Conservation (phyloP, 1,139 yeast species). For the Saccharomycopsis crataegensis region DNA sequence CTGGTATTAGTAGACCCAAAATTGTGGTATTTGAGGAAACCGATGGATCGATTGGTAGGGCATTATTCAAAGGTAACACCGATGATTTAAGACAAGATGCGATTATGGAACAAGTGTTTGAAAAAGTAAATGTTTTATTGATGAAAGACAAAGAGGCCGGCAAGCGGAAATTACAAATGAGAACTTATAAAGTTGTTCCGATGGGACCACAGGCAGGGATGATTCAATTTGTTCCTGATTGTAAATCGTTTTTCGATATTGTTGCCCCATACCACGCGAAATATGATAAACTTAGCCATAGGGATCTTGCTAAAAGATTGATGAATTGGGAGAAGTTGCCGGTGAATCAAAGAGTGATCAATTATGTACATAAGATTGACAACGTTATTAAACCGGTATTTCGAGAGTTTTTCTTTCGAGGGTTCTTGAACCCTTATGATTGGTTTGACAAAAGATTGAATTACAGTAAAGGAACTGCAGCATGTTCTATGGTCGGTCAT, state of each 20-base stretch:
- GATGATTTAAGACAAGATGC: conserved; percentile 95
- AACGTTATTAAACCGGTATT: conserved; percentile 54
- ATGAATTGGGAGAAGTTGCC: conserved; percentile 34
- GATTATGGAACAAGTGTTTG: conserved; percentile 95
- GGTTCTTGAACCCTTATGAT: conserved; percentile 54
- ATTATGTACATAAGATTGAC: conserved; percentile 42
- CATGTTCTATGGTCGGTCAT: conserved; percentile 80
- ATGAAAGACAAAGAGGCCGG: conserved; percentile 48
- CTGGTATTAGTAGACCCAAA: conserved; percentile 86
- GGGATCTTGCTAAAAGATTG: conserved; percentile 62
- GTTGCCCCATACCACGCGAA: conserved; percentile 49
- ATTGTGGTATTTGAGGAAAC: conserved; percentile 49
- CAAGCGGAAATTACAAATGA: conserved; percentile 47
- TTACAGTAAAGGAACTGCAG: conserved; percentile 77
- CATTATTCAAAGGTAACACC: conserved; percentile 73
- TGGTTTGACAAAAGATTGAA: conserved; percentile 66
- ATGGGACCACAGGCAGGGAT: conserved; percentile 83
- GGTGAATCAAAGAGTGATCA: conserved; percentile 39
- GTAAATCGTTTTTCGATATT: conserved; percentile 64
- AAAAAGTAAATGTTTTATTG: conserved; percentile 71
- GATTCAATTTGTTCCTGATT: conserved; percentile 80
- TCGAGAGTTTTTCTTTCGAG: conserved; percentile 60
- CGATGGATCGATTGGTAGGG: conserved; percentile 50
- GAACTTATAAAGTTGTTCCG: conserved; percentile 89
- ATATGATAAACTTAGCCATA: conserved; percentile 41